Evolutionary conservation across 2,329 filamentous ascomycete genomes (phyloP).

Genomic region (Pseudogymnoascus sp.): DNA sequence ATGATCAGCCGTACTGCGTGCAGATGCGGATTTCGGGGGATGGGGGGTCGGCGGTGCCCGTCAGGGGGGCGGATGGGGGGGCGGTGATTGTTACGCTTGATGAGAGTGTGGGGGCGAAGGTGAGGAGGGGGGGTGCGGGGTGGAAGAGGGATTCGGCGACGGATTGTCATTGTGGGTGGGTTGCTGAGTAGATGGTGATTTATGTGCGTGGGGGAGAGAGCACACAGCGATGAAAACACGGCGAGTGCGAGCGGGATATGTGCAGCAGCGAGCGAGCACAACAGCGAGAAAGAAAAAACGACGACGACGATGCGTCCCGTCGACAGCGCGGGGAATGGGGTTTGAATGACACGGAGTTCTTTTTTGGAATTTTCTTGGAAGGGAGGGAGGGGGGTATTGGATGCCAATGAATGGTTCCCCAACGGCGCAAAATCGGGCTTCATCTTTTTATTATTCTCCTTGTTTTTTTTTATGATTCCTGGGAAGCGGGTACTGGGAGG

Average conservation of each 20-base stretch:
- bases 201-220: not conserved
- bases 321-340: too few relatives aligned
- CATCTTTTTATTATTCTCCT: too few relatives aligned
- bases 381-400: too few relatives aligned
- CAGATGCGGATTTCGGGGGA: conserved; percentile 52
- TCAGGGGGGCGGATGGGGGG: conserved; percentile 10
- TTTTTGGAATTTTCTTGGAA: too few relatives aligned
- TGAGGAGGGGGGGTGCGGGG: not conserved
- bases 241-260: too few relatives aligned
- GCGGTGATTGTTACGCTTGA: not conserved
- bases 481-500: not conserved
- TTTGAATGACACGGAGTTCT: too few relatives aligned
- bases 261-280: too few relatives aligned
- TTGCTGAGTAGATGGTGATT: not conserved
- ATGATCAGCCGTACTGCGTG: conserved; percentile 50
- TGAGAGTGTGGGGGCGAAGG: not conserved
- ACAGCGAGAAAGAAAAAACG: too few relatives aligned
- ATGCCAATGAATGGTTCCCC: too few relatives aligned
- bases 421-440: not conserved
- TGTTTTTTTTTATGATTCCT: not conserved
- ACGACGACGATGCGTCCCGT: too few relatives aligned
- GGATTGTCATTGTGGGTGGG: not conserved
- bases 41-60: conserved; percentile 26
- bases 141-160: not conserved
- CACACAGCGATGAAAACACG: not conserved